Evolutionary conservation across 2,329 filamentous ascomycete species (phyloP), one percentile per base, ranked within the genome.

Genomic region (Dactylellina drechsleri): DNA sequence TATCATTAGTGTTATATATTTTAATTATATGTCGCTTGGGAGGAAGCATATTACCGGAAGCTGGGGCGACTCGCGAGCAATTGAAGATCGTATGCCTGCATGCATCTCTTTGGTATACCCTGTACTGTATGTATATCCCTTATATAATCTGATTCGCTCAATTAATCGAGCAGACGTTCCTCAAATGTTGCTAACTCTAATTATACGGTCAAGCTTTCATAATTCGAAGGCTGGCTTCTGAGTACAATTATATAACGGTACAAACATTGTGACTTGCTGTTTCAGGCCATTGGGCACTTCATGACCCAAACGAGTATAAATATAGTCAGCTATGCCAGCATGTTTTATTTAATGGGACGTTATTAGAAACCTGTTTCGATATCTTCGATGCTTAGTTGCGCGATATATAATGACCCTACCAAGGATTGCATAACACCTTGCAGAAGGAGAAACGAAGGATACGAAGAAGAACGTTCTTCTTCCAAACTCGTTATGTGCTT

Each of bases 391-490:
- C 31, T 36, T 36, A 36, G 31, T 10, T 36, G 31, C n/a, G 50
- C 45, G 54, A 59, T 67, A 67, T 59, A 20, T 20, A 8, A 28
- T 4, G 52, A n/a, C 16, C 13, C 15, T 18, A 47, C 43, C 43
- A 36, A 36, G 31, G 31, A 36, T 36, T 47, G 43, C 43, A 47
- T 28, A 10, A n/a, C 54, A 70, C 66, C 66, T 70, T 50, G 57
- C 66, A 26, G 41, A 70, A 57, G 2, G 41, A 23, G 66, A 56
- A 62, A 57, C 56, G 50, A 50, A 56, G 26, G 61, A 50, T 54
- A 36, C 7, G 41, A 45, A 61, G 36, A 31, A 12, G n/a, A 41
- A 50, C 47, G 12, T 20, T 36, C 31, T 36, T 36, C 31, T 36
- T 36, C 31, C 20, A 23, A 52, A 18, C n/a, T 36, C 16, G 26